Base-by-base conservation (phyloP, 805 yeast species). In the Hanseniaspora hatyaiensis region DNA sequence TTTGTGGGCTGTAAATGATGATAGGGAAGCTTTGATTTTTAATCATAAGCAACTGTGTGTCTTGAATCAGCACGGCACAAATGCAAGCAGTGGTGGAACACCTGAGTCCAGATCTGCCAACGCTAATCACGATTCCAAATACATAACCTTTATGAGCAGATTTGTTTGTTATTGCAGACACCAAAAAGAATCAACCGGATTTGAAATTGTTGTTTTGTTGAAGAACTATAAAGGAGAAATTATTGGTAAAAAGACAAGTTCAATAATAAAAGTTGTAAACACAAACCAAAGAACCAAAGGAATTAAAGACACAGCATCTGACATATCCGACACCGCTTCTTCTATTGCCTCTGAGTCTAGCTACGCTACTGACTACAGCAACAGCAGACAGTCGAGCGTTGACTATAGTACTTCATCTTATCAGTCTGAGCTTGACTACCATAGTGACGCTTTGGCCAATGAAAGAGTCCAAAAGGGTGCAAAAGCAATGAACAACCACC, bases 141-240 rank as follows among this genome's bases (percentile, higher is more conserved):
- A 56, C 30, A 57, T 75, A 16, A 77, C 72, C 42, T 60, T 78
- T 4, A 74, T 76, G 18, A 67, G 95, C 20, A 75, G 98, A 63
- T 77, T 92, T 34, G 89, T 89, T 8, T 89, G 98, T 64, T 89
- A 92, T 62, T 92, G 97, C 65, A 77, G 97, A 54, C 98, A 92
- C 64, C 98, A 92, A 64, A 77, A 78, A 54, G 95, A 88, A 52
- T 68, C 79, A n/a, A 73, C 73, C 34, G 98, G 98, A 1, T 89
- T 88, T 67, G 77, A 76, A 57, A 66, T 83, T 33, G 64, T 84
- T 39, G 76, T 84, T 52, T 75, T 82, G 3, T 59, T 89, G 42
- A 79, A 76, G 52, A 78, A 88, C 61, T 59, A 68, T 49, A 59
- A 68, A 8, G 82, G 80, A 19, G 68, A 71, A 20, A 70, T 86